Evolutionary conservation across 1,284 basidiomycete genomes (phyloP).

Genomic region (Bondarzewia mesenterica): DNA sequence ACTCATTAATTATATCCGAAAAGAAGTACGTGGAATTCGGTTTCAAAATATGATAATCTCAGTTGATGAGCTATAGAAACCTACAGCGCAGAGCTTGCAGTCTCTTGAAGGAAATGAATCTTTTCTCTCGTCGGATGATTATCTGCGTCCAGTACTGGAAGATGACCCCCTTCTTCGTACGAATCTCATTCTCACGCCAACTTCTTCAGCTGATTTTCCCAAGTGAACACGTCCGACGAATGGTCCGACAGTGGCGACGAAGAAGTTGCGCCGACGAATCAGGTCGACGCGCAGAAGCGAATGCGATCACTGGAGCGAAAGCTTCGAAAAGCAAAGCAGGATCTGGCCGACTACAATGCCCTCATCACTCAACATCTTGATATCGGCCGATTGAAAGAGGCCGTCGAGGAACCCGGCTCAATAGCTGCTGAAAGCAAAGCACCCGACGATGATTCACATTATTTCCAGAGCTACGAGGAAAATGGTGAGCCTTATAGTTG

Average conservation of each 20-base stretch:
- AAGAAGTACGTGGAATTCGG: slow-evolving; percentile 37
- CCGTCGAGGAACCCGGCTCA: slow-evolving; percentile 30
- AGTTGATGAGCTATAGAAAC: slow-evolving; percentile 34
- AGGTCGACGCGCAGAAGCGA: slow-evolving; percentile 30
- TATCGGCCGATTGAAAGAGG: slow-evolving; percentile 33
- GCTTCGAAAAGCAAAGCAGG: slow-evolving; percentile 41
- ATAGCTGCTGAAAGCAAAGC: slow-evolving; percentile 18
- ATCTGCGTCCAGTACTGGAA: slow-evolving; percentile 71
- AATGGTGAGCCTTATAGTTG: slow-evolving; percentile 52
- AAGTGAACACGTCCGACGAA: slow-evolving; percentile 56
- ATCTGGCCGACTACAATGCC: slow-evolving; percentile 50
- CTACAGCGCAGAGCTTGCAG: slow-evolving; percentile 33
- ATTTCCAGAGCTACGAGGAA: slow-evolving; percentile 90
- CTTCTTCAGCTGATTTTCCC: slow-evolving; percentile 2
- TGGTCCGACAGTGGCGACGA: slow-evolving; percentile 71
- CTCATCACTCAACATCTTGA: slow-evolving; percentile 47
- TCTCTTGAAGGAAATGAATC: slow-evolving; percentile 48
- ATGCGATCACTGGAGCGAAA: slow-evolving; percentile 47
- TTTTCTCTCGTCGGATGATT: slow-evolving; percentile 67
- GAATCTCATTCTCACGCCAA: slow-evolving; percentile 23
- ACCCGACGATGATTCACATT: slow-evolving; percentile 86
- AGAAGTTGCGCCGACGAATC: slow-evolving; percentile 20
- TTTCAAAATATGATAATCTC: slow-evolving; percentile 6
- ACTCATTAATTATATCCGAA: slow-evolving; percentile 83
- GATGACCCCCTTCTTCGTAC: slow-evolving; percentile 86